Conservation (phyloP, 345 rosid genomes). For the Microthlaspi erraticum region DNA sequence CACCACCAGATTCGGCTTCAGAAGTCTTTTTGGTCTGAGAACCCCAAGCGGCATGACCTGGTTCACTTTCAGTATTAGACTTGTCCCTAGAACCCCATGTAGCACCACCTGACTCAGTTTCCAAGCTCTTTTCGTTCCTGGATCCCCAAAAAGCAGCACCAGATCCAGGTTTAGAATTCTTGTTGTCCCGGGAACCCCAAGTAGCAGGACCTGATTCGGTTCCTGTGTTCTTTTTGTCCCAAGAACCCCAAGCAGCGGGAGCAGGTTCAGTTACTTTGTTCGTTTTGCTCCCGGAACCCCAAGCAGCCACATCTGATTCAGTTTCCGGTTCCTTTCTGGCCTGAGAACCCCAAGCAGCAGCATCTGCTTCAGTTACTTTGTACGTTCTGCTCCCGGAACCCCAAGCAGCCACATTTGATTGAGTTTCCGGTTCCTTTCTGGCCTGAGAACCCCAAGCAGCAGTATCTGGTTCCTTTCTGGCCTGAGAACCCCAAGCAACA, state of each 20-base stretch:
- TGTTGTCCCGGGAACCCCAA: conserved; percentile 41
- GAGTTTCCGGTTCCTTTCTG: conserved; percentile 16
- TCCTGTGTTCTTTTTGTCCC: not conserved
- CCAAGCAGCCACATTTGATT: conserved; percentile 4
- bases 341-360: conserved; percentile 13
- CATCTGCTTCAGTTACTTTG: not conserved
- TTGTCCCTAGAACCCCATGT: not conserved
- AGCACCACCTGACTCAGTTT: conserved; percentile 12
- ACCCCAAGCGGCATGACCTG: conserved; percentile 16
- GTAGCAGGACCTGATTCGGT: conserved; percentile 17
- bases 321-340: not conserved
- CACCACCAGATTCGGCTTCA: conserved; percentile 1
- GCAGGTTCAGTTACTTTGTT: conserved; percentile 1
- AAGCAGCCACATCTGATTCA: conserved; percentile 32
- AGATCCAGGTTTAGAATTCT: conserved; percentile 1
- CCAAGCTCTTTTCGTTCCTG: not conserved
- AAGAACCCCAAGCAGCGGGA: conserved; percentile 30
- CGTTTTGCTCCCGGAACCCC: conserved; percentile 36
- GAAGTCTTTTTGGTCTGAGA: not conserved
- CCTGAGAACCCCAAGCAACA: not conserved
- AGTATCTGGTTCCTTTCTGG: not conserved
- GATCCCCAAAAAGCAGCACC: conserved; percentile 45
- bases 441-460: conserved; percentile 40
- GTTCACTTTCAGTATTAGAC: not conserved
- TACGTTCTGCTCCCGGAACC: not conserved